A percentile compares a stretch with the other conserved stretches of the same genome.
Evolutionary conservation across 2,329 filamentous ascomycete species (phyloP).

Genomic region (Colletotrichum chrysophilum): DNA sequence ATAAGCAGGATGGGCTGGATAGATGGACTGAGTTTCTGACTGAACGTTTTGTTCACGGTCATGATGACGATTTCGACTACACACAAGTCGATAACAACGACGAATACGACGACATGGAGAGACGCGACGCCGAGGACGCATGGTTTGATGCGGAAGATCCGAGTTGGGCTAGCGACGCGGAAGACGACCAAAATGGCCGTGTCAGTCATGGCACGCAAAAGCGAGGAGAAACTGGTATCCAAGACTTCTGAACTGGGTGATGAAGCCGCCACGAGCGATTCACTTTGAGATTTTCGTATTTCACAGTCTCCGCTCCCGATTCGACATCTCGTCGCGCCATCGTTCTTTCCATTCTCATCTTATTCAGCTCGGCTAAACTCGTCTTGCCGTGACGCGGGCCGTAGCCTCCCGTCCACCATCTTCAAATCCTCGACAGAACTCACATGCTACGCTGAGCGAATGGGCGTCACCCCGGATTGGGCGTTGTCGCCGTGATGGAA

Average conservation of each 20-base stretch:
- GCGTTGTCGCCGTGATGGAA: neutral
- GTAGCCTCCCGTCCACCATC: neutral
- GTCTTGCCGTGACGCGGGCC: neutral
- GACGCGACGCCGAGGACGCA: conserved; percentile 69
- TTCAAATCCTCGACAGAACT: neutral
- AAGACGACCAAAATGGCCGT: conserved; percentile 29
- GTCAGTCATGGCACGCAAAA: neutral
- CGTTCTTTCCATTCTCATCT: neutral
- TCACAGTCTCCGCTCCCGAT: neutral
- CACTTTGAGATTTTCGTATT: neutral
- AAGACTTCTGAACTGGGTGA: conserved; percentile 63
- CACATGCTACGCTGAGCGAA: neutral
- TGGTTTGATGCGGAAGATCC: conserved; percentile 85
- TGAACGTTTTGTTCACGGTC: conserved; percentile 75
- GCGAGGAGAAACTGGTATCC: conserved; percentile 70
- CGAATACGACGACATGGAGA: conserved; percentile 69
- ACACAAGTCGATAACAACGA: conserved; percentile 71
- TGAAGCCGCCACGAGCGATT: neutral
- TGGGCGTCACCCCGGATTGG: neutral
- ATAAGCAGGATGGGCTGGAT: conserved; percentile 68
- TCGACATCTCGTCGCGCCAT: neutral
- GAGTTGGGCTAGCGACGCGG: conserved; percentile 60
- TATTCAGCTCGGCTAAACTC: neutral
- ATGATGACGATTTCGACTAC: conserved; percentile 83
- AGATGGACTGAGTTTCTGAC: conserved; percentile 77